Conservation (phyloP, 2,329 filamentous ascomycete genomes). For the Neonectria magnoliae region DNA sequence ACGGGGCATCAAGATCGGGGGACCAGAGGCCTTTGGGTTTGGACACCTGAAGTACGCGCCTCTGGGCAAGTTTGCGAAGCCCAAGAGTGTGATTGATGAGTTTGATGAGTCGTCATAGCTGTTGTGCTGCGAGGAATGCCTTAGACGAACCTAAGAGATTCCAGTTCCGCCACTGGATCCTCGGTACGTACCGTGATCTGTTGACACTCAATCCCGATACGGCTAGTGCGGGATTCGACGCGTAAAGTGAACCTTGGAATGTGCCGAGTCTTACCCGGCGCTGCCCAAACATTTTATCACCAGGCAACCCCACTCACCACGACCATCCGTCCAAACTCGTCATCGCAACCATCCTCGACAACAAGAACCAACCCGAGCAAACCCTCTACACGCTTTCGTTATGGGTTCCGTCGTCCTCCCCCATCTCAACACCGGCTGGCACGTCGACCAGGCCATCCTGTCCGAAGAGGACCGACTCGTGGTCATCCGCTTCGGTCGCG, state of each 20-base stretch:
- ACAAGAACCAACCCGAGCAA: background rate
- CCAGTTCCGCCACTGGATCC: background rate
- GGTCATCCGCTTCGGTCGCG: slow-evolving; percentile 91
- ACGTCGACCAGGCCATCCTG: slow-evolving; percentile 94
- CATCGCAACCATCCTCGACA: background rate
- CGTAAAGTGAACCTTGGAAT: background rate
- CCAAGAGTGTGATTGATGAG: slow-evolving; percentile 64
- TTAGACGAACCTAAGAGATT: background rate
- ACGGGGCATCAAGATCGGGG: slow-evolving; percentile 60
- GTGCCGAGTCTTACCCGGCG: background rate
- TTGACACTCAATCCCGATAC: background rate
- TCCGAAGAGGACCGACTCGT: slow-evolving; percentile 92
- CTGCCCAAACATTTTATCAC: background rate
- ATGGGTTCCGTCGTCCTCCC: slow-evolving; percentile 91
- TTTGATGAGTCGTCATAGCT: slow-evolving; percentile 40
- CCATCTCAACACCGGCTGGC: slow-evolving; percentile 92
- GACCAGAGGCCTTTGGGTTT: slow-evolving; percentile 60
- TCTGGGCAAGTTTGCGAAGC: slow-evolving; percentile 59
- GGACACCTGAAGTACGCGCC: slow-evolving; percentile 59
- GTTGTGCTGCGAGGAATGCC: background rate
- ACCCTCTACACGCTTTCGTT: background rate
- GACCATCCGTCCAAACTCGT: background rate
- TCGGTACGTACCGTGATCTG: background rate
- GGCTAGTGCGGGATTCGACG: background rate
- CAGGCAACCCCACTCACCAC: background rate